phyloP scores from a whole-genome alignment of 345 rosid species.

The Sapria himalayana region DNA sequence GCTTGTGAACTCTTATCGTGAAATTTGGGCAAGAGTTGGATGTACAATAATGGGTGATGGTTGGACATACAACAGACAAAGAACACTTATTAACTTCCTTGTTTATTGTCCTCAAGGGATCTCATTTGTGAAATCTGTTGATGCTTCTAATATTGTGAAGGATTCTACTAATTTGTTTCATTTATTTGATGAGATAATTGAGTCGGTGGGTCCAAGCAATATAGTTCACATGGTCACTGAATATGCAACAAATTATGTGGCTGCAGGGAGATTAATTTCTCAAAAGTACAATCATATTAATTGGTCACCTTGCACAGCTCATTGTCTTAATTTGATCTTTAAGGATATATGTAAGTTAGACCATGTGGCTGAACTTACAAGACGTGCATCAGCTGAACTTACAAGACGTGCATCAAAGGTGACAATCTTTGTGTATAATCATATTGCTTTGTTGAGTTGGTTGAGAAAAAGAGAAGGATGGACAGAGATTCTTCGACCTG shows the following conservation, averaged over 20 bases:
- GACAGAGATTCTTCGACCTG: too few species aligned
- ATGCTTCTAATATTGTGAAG: constrained; percentile 23
- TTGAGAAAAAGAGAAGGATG: too few species aligned
- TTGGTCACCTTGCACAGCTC: too few species aligned
- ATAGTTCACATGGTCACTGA: constrained; percentile 34
- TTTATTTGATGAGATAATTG: constrained; percentile 23
- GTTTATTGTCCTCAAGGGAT: constrained; percentile 29
- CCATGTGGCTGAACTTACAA: too few species aligned
- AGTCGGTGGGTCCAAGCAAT: constrained; percentile 25
- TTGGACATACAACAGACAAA: constrained; percentile 15
- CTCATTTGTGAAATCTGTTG: constrained; percentile 23
- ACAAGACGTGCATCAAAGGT: too few species aligned
- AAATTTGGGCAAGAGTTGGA: constrained; percentile 38
- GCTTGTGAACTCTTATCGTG: constrained; percentile 16
- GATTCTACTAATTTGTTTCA: constrained; percentile 19
- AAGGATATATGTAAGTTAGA: too few species aligned
- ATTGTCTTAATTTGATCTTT: too few species aligned
- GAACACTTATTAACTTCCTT: constrained; percentile 19
- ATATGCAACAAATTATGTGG: constrained; percentile 14
- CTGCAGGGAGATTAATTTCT: constrained; percentile 26
- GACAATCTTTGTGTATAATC: too few species aligned
- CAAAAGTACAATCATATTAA: constrained; percentile 16
- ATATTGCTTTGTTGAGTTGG: too few species aligned
- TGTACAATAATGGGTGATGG: constrained; percentile 29
- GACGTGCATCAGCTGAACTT: too few species aligned